Evolutionary conservation across 495 filamentous ascomycete species (phyloP), one percentile per base, ranked within the genome.

Genomic region (Penicillium odoratum): DNA sequence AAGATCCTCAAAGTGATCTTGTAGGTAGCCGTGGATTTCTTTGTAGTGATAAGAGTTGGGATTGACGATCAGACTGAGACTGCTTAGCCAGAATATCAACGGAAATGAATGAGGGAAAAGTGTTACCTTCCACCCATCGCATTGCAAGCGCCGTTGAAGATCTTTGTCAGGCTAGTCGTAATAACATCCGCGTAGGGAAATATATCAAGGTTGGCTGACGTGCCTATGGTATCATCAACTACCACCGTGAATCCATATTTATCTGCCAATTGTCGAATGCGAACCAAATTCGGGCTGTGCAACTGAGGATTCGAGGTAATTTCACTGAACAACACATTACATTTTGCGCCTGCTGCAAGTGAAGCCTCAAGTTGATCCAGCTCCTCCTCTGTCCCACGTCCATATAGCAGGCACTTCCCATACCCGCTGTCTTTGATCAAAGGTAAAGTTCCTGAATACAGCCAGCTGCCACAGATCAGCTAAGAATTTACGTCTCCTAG

Each of bases 171-270:
- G 8, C 61, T 66, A 0, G 67, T 66, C 43, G 63, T 48, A 4
- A 72, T 44, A 7, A 75, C 55, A 50, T 75, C 72, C 0, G 52
- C 66, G n/a, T 61, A 47, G 0, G 38, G 51, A 11, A 70, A 25
- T 0, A 74, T 34, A 56, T 81, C 74, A 25, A 81, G 62, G 55
- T 84, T 84, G 57, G 69, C 72, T n/a, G 76, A 78, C 5, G 70
- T 78, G 3, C 71, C 78, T 28, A 80, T 61, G 0, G 80, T 83
- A 10, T 84, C 81, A 62, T 84, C 81, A 9, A 74, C 58, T 2
- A 81, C 73, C 1, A 81, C 43, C 30, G 74, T 55, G 63, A 83
- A 77, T n/a, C 59, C 61, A 60, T 78, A 74, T 51, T 74, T 69
- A 45, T 78, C 65, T 1, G 81, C 69, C 30, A 78, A 48, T 0